A percentile compares a stretch with the other conserved stretches of the same genome.
phyloP scores from a whole-genome alignment of 441 rosid species.

The Syzygium malaccense region DNA sequence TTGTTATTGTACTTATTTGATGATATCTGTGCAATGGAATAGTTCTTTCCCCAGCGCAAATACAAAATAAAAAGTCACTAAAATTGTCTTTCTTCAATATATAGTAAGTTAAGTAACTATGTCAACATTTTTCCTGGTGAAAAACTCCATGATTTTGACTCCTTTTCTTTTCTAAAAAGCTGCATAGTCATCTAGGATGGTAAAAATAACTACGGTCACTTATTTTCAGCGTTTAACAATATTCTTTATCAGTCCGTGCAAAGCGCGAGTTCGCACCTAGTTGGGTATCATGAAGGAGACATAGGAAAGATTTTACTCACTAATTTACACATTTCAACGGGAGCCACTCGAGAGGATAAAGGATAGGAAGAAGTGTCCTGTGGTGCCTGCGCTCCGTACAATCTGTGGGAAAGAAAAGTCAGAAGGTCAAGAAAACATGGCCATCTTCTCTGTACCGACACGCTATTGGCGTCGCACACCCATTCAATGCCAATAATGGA shows the following conservation, averaged over 20 bases:
- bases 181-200: not conserved
- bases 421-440: not conserved
- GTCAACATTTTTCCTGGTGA: not conserved
- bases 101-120: not conserved
- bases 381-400: no score
- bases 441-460: not conserved
- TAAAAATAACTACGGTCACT: not conserved
- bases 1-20: not conserved
- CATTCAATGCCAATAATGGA: not conserved
- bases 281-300: no score
- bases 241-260: not conserved
- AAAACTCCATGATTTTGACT: no score
- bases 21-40: not conserved
- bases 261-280: not conserved
- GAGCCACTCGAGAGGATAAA: not conserved
- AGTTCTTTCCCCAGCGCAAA: not conserved
- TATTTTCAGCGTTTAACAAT: not conserved
- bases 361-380: not conserved
- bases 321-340: no score
- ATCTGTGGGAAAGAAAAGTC: not conserved
- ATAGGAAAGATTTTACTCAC: no score
- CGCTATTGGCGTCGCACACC: not conserved
- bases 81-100: not conserved
- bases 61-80: not conserved
- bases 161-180: not conserved